Percentiles rank a stretch among this genome's conserved stretches.
phyloP scores from a whole-genome alignment of 1,139 yeast species.

The Yamadazyma diddensiae region DNA sequence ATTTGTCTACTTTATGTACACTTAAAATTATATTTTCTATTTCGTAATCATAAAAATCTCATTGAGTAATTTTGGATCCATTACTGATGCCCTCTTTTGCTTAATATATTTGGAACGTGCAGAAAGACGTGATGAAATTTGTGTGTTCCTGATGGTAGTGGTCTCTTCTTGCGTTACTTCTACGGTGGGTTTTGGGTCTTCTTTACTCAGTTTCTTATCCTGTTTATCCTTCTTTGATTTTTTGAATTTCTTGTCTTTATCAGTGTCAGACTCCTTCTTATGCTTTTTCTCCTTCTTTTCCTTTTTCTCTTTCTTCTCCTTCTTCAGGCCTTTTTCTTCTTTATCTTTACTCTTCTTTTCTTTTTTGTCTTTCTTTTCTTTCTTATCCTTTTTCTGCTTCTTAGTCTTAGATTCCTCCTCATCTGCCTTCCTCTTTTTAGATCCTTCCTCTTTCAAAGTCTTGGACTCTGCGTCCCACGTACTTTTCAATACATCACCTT shows the following conservation, averaged over 20 bases:
- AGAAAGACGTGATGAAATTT: slow-evolving; percentile 69
- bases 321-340: slow-evolving; percentile 20
- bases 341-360: slow-evolving; percentile 2
- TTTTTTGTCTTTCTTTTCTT: slow-evolving; percentile 19
- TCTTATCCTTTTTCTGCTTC: slow-evolving; percentile 20
- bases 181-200: too few relatives aligned
- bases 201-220: too few relatives aligned
- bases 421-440: slow-evolving; percentile 18
- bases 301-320: slow-evolving; percentile 21
- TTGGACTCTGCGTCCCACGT: slow-evolving; percentile 76
- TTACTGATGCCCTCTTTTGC: slow-evolving; percentile 86
- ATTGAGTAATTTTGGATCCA: slow-evolving; percentile 83
- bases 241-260: neutral
- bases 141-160: too few relatives aligned
- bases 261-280: too few relatives aligned
- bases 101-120: slow-evolving; percentile 83
- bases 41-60: slow-evolving; percentile 87
- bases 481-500: slow-evolving; percentile 78
- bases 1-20: slow-evolving; percentile 1
- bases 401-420: slow-evolving; percentile 24
- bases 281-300: slow-evolving; percentile 16
- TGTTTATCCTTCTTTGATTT: slow-evolving; percentile 14
- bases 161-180: too few relatives aligned
- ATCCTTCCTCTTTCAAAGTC: slow-evolving; percentile 29
- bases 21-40: slow-evolving; percentile 13